These are phyloP conservation scores for Galium porrigens DNA, from an alignment of 305 asterid genomes.

Conservation along the genomic window DNA sequence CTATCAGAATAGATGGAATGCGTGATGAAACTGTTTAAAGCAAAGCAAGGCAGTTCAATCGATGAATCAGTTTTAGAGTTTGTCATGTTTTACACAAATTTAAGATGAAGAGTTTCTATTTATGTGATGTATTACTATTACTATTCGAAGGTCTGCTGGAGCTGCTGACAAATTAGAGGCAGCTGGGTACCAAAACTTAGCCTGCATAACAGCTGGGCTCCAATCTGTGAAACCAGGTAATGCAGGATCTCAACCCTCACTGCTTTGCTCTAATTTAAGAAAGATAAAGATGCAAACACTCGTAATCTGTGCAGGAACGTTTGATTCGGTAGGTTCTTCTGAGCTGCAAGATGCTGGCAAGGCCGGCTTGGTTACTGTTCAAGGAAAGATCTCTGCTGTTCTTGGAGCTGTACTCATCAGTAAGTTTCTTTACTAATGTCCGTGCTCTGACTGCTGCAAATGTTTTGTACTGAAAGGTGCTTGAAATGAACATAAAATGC, in stretches of 20 bases:
- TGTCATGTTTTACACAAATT: background rate
- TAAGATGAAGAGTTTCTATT: background rate
- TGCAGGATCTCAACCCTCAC: conserved; percentile 2
- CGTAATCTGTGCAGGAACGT: conserved; percentile 36
- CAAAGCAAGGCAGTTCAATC: background rate
- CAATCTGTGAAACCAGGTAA: conserved; percentile 72
- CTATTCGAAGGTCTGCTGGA: conserved; percentile 49
- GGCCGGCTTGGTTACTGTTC: conserved; percentile 67
- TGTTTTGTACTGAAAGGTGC: background rate
- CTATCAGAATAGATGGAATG: background rate
- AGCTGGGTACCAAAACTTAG: conserved; percentile 61
- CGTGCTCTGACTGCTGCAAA: background rate
- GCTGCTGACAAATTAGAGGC: conserved; percentile 58
- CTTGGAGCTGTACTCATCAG: conserved; percentile 79
- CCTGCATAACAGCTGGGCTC: conserved; percentile 91
- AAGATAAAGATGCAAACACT: background rate
- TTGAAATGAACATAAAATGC: conserved; percentile 15
- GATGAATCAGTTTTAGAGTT: background rate
- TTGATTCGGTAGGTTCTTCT: conserved; percentile 60
- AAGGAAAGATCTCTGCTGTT: conserved; percentile 78
- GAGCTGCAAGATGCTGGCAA: conserved; percentile 97
- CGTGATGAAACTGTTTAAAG: background rate
- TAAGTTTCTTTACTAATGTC: conserved; percentile 23
- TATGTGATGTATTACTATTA: background rate
- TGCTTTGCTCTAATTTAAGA: background rate